Percentiles rank a stretch among this genome's conserved stretches.
These are phyloP conservation scores for Aphanocladium album DNA, from an alignment of 2,329 filamentous ascomycete species.

Conservation along the genomic window DNA sequence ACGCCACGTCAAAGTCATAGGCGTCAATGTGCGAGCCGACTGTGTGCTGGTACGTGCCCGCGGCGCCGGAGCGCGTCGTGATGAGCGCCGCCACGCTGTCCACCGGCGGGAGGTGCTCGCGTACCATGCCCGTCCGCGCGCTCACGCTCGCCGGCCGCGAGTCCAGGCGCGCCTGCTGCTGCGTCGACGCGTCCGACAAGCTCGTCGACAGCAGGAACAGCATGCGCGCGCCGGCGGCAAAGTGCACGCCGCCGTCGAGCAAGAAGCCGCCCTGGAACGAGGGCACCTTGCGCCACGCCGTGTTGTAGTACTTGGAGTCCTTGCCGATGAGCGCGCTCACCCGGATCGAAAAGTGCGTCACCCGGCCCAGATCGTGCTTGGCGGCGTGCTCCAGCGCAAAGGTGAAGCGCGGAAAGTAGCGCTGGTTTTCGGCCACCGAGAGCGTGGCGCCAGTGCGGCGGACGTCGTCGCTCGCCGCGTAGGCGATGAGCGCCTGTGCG, in stretches of 20 bases:
- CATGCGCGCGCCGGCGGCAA: slow-evolving; percentile 56
- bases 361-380: slow-evolving; percentile 21
- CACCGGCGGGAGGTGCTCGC: slow-evolving; percentile 55
- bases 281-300: slow-evolving; percentile 62
- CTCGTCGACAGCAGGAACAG: slow-evolving; percentile 47
- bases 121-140: slow-evolving; percentile 51
- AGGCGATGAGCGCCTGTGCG: slow-evolving; percentile 36
- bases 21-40: slow-evolving; percentile 51
- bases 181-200: slow-evolving; percentile 23
- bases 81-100: slow-evolving; percentile 61
- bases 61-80: slow-evolving; percentile 47
- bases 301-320: slow-evolving; percentile 44
- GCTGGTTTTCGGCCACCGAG: slow-evolving; percentile 68
- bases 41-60: slow-evolving; percentile 53
- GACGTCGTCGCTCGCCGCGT: slow-evolving; percentile 20
- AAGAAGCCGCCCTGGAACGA: slow-evolving; percentile 71
- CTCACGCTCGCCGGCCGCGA: slow-evolving; percentile 40
- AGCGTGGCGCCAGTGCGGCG: slow-evolving; percentile 35
- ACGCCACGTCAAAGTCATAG: slow-evolving; percentile 52
- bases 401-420: slow-evolving; percentile 53
- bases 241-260: slow-evolving; percentile 72
- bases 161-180: slow-evolving; percentile 19
- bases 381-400: slow-evolving; percentile 43
- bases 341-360: slow-evolving; percentile 43
- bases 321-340: slow-evolving; percentile 31